A percentile compares a stretch with the other conserved stretches of the same genome.
phyloP scores from a whole-genome alignment of 495 filamentous ascomycete species.

The Podospora bellae-mahoneyi region DNA sequence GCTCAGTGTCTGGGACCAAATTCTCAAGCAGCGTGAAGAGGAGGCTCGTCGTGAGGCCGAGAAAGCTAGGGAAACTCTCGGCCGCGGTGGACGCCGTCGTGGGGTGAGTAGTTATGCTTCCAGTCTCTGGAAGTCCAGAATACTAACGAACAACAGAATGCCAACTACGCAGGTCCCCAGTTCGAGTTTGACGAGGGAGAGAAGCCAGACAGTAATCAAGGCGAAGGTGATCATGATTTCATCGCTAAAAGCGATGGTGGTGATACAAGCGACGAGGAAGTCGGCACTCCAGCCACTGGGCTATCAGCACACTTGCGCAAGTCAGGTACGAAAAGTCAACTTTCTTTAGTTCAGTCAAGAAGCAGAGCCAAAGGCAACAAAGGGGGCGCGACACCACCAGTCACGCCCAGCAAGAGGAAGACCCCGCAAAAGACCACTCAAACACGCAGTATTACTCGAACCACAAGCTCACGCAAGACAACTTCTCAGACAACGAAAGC shows the following conservation, averaged over 20 bases:
- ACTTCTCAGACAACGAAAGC: conserved; percentile 3
- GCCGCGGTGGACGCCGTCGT: conserved; percentile 71
- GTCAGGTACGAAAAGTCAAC: conserved; percentile 4
- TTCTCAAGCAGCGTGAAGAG: conserved; percentile 75
- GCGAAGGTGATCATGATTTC: not conserved
- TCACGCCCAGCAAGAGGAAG: not conserved
- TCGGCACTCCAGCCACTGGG: not conserved
- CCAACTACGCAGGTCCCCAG: not conserved
- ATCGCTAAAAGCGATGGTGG: conserved; percentile 1
- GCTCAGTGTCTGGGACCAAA: conserved; percentile 79
- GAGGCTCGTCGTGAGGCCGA: conserved; percentile 66
- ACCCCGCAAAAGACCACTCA: not conserved
- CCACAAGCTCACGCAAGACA: conserved; percentile 21
- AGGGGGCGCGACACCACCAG: conserved; percentile 11
- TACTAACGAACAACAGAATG: not conserved
- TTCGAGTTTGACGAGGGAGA: conserved; percentile 1
- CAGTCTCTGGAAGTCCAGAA: not conserved
- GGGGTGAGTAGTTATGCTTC: conserved; percentile 39
- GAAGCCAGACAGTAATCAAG: not conserved
- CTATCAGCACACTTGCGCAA: not conserved
- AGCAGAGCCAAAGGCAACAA: not conserved
- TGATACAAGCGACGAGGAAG: not conserved
- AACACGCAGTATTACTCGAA: conserved; percentile 7
- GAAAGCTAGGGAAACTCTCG: conserved; percentile 63
- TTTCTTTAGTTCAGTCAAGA: conserved; percentile 14